Evolutionary conservation across 495 filamentous ascomycete species (phyloP).

Genomic region (Aspergillus leporis): DNA sequence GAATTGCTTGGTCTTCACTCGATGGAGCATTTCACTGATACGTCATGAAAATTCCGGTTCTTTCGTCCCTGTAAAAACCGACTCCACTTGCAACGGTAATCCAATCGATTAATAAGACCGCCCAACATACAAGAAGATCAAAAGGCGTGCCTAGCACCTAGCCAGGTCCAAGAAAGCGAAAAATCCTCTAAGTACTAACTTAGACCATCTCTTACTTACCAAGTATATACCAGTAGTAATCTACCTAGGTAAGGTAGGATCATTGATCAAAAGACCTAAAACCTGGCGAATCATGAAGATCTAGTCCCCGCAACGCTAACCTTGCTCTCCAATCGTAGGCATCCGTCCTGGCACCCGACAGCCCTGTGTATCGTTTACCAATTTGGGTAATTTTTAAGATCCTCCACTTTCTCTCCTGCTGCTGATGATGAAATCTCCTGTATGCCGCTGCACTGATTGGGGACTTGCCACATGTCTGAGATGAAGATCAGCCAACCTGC

Average conservation of each 20-base stretch:
- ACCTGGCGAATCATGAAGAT: background rate
- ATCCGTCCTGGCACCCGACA: background rate
- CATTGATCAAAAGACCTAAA: slow-evolving; percentile 1
- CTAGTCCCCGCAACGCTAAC: background rate
- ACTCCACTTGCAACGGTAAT: background rate
- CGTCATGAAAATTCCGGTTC: no score
- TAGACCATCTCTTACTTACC: background rate
- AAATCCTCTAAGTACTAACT: no score
- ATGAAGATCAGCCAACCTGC: background rate
- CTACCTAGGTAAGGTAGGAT: no score
- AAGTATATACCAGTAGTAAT: no score
- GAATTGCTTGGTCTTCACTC: no score
- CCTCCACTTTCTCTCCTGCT: background rate
- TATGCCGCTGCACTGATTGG: no score
- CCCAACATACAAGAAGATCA: background rate
- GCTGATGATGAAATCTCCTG: no score
- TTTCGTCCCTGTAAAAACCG: background rate
- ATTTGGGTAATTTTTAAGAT: background rate
- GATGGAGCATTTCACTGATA: no score
- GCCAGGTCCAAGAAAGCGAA: no score
- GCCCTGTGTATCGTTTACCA: background rate
- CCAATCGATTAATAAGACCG: background rate
- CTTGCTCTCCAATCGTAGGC: background rate
- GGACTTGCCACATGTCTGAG: background rate
- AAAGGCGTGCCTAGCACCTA: background rate